Evolutionary conservation across 202 grass and related monocot genomes (phyloP).

Genomic region (Musa balbisiana): DNA sequence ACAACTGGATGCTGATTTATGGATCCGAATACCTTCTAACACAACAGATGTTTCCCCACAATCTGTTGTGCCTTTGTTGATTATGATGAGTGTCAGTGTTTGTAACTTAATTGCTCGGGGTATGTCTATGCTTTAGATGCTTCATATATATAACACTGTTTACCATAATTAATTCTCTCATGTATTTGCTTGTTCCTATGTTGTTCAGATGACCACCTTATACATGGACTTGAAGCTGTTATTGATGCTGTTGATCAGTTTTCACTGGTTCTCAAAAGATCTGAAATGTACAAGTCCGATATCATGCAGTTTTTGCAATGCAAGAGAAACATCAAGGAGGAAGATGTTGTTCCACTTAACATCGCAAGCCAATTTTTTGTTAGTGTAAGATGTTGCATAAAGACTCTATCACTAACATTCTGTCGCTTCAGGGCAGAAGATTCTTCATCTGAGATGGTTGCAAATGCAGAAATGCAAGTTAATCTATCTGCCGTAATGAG

Average conservation of each 20-base stretch:
- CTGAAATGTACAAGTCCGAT: conserved; percentile 67
- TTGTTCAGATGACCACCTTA: conserved; percentile 67
- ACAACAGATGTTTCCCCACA: conserved; percentile 29
- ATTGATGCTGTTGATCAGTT: conserved; percentile 51
- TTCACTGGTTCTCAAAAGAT: conserved; percentile 50
- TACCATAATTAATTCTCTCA: not conserved
- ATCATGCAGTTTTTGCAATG: conserved; percentile 50
- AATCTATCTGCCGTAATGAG: conserved; percentile 57
- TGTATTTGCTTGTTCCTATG: conserved; percentile 25
- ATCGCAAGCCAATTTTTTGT: conserved; percentile 32
- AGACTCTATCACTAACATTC: conserved; percentile 49
- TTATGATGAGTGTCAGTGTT: conserved; percentile 54
- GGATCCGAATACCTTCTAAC: conserved; percentile 71
- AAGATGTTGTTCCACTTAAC: conserved; percentile 27
- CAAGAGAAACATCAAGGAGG: conserved; percentile 32
- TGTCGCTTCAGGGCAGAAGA: conserved; percentile 43
- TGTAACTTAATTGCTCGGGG: conserved; percentile 72
- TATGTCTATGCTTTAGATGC: conserved; percentile 22
- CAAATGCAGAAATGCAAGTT: conserved; percentile 49
- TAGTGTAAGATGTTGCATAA: conserved; percentile 54
- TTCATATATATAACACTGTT: not conserved
- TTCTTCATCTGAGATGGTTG: conserved; percentile 41
- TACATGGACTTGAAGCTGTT: conserved; percentile 44
- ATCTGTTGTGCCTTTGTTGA: conserved; percentile 42
- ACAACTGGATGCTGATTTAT: conserved; percentile 69